Evolutionary conservation across 768 basidiomycete genomes (phyloP).

Genomic region (Tricholoma matsutake): DNA sequence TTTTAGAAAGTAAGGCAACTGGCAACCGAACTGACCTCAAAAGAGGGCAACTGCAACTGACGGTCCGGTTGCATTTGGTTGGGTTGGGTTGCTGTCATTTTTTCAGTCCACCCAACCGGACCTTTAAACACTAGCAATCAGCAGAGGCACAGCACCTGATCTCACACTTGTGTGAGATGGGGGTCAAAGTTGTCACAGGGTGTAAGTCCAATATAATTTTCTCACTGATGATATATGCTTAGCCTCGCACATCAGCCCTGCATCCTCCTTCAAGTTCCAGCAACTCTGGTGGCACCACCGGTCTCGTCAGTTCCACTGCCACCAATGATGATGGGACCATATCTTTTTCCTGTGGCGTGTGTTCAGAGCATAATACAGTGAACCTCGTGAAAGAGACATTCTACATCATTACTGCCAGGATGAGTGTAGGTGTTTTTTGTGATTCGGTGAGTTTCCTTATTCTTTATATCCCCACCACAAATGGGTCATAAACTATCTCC

Average conservation of each 20-base stretch:
- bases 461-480: not conserved
- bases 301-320: not conserved
- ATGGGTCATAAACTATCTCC: not conserved
- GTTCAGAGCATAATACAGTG: not conserved
- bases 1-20: too few relatives aligned
- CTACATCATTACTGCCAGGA: not conserved
- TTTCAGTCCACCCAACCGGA: too few relatives aligned
- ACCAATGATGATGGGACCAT: not conserved
- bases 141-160: not conserved
- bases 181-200: not conserved
- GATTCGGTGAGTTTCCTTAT: not conserved
- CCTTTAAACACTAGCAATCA: too few relatives aligned
- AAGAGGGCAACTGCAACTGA: too few relatives aligned
- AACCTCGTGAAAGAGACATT: not conserved
- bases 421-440: not conserved
- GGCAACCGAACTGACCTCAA: too few relatives aligned
- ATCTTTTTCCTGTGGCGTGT: not conserved
- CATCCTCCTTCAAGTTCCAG: not conserved
- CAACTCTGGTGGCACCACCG: not conserved
- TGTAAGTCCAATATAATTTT: not conserved
- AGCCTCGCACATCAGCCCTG: not conserved
- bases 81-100: too few relatives aligned
- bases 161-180: not conserved
- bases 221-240: not conserved
- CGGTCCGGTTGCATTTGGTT: too few relatives aligned